Base-by-base conservation (phyloP, 805 yeast species). In the Barnettozyma californica region DNA sequence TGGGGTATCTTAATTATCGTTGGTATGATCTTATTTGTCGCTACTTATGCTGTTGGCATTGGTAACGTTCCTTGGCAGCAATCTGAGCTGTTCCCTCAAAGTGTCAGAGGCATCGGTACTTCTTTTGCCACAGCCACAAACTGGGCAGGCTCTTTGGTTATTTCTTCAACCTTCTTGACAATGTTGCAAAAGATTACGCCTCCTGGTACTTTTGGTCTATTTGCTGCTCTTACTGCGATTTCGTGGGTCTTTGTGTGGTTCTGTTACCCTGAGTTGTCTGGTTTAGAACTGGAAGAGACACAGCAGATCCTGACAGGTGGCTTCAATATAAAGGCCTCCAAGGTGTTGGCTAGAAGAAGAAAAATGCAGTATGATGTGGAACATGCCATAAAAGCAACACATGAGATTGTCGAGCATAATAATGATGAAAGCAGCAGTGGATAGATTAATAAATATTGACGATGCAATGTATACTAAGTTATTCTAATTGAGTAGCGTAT, bases 11-110 rank as follows among this genome's bases (percentile, higher is more conserved):
- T 91, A 14, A 81, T 92, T 47, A 84, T 94, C 53, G 75, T 90
- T 35, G 83, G 89, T 46, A 90, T 91, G 87, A 88, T 92, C 54
- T 65, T 81, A 37, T 94, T 74, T 63, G 97, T 91, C 41, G 97
- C 96, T 3, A 81, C 84, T 46, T 92, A 91, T 65, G 96, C 97
- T 43, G 73, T 88, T 56, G 98, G 98, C 57, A 87, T 91, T 57
- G 99, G 99, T 69, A 91, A 92, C 66, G 94, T 89, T 47, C 97
- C 98, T 48, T 92, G 99, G 99, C 96, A 92, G 64, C 97, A 94
- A 64, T 85, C 92, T 49, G 99, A 92, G 68, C 72, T 92, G 62
- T 90, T 94, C 71, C 94, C 97, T 33, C 96, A 91, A 74, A 79
- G 82, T 53, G 97, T 92, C 31, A 81, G 99, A 65, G 95, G 96